Conservation (phyloP, 2,329 filamentous ascomycete species). For the Arthrobotrys musiformis region DNA sequence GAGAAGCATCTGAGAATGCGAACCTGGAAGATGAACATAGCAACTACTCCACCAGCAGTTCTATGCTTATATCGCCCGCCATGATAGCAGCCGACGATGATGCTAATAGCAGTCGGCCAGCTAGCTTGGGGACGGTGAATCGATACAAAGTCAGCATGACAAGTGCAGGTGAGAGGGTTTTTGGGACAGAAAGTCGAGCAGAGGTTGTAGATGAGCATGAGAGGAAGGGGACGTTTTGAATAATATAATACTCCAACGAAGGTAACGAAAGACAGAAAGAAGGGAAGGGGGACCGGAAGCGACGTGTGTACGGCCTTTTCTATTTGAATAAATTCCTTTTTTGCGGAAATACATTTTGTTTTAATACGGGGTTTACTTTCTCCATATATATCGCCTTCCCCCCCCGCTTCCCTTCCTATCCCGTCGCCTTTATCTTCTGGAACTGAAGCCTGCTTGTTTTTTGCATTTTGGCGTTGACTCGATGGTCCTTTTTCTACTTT, state of each 20-base stretch:
- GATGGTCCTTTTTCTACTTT: neutral
- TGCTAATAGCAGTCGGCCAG: conserved; percentile 39
- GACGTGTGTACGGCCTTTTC: conserved; percentile 15
- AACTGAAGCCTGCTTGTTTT: neutral
- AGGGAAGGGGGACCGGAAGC: neutral
- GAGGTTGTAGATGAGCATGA: conserved; percentile 42
- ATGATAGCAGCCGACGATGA: conserved; percentile 46
- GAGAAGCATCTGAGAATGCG: conserved; percentile 16
- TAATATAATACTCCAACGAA: neutral
- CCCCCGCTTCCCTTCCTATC: neutral
- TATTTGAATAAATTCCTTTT: conserved; percentile 2
- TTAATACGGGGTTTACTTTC: neutral
- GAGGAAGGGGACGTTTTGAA: conserved; percentile 18
- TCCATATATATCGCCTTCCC: conserved; percentile 4
- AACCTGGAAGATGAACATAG: conserved; percentile 23
- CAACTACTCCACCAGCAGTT: conserved; percentile 46
- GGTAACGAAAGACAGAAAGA: neutral
- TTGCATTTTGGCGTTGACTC: conserved; percentile 43
- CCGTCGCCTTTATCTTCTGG: neutral
- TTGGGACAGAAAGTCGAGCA: conserved; percentile 50
- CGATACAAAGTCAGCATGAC: conserved; percentile 45
- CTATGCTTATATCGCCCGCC: conserved; percentile 42
- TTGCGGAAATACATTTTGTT: neutral
- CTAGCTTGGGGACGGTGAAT: conserved; percentile 42
- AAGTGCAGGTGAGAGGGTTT: conserved; percentile 33